Evolutionary conservation across 768 basidiomycete genomes (phyloP).

Genomic region (Xerocomus brunneocitrinus): DNA sequence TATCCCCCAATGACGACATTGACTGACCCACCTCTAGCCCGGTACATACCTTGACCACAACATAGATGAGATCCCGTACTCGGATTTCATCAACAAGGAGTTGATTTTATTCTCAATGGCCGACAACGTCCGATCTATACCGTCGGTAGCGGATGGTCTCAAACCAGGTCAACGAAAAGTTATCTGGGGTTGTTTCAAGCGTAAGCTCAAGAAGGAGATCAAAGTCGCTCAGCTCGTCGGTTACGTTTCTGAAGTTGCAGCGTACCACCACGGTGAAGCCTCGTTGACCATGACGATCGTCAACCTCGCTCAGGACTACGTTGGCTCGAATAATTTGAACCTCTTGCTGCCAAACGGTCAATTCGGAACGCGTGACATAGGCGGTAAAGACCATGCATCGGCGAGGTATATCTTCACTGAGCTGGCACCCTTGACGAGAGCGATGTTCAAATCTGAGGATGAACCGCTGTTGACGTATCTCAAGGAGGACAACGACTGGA

Average conservation of each 20-base stretch:
- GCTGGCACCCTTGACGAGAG: constrained; percentile 66
- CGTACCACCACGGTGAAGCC: constrained; percentile 94
- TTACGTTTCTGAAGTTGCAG: constrained; percentile 89
- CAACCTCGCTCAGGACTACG: constrained; percentile 88
- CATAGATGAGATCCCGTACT: constrained; percentile 76
- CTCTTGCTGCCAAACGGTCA: constrained; percentile 86
- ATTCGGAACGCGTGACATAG: constrained; percentile 89
- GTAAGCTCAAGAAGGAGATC: constrained; percentile 87
- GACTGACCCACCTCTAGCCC: constrained; percentile 47
- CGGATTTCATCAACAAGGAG: constrained; percentile 98
- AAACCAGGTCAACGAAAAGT: constrained; percentile 98
- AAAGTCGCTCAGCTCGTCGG: constrained; percentile 97
- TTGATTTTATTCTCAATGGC: constrained; percentile 99
- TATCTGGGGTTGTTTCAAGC: constrained; percentile 93
- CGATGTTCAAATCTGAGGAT: constrained; percentile 77
- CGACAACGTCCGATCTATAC: constrained; percentile 97
- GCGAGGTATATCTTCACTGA: constrained; percentile 95
- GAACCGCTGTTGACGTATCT: constrained; percentile 81
- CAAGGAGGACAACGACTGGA: constrained; percentile 77
- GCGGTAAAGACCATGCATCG: constrained; percentile 95
- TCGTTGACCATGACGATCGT: constrained; percentile 88
- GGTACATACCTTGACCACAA: constrained; percentile 93
- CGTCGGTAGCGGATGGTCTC: constrained; percentile 87
- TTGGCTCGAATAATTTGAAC: constrained; percentile 95
- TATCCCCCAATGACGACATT: not conserved